Conservation (phyloP, 2,329 filamentous ascomycete genomes). For the Madurella mycetomatis region DNA sequence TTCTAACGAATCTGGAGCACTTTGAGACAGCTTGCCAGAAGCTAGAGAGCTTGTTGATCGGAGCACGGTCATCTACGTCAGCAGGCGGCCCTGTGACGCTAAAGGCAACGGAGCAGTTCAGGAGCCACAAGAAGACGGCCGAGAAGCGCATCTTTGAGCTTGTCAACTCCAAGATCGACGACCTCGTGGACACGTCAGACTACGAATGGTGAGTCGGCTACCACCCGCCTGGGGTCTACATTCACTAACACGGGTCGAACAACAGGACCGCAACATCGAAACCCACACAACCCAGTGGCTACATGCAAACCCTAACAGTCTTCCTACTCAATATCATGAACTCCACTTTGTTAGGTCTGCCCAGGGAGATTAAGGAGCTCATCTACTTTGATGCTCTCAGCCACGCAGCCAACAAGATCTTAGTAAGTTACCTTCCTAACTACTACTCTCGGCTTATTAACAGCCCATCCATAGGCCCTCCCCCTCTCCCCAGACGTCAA, state of each 20-base stretch:
- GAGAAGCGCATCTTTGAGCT: constrained; percentile 98
- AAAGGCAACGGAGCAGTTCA: constrained; percentile 79
- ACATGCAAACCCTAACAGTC: constrained; percentile 90
- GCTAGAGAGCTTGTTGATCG: constrained; percentile 78
- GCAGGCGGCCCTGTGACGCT: constrained; percentile 76
- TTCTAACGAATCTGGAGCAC: constrained; percentile 94
- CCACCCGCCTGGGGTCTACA: not conserved
- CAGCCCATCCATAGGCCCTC: constrained; percentile 48
- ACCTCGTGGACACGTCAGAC: constrained; percentile 92
- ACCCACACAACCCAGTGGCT: constrained; percentile 74
- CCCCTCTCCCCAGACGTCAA: constrained; percentile 75
- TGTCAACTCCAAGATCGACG: constrained; percentile 97
- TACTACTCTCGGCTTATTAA: not conserved
- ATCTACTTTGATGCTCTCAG: constrained; percentile 96
- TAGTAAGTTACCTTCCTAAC: constrained; percentile 46
- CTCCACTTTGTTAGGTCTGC: constrained; percentile 86
- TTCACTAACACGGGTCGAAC: constrained; percentile 16
- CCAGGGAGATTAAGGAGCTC: constrained; percentile 91
- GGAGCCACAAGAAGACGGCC: constrained; percentile 86
- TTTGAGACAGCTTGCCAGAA: constrained; percentile 92
- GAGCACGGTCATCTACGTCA: constrained; percentile 76
- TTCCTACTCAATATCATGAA: constrained; percentile 97
- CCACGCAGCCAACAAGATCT: constrained; percentile 81
- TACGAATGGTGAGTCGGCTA: constrained; percentile 70
- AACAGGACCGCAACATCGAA: constrained; percentile 50